Conservation (phyloP, 108 stramenopile species). For the Heterococcus sp. region DNA sequence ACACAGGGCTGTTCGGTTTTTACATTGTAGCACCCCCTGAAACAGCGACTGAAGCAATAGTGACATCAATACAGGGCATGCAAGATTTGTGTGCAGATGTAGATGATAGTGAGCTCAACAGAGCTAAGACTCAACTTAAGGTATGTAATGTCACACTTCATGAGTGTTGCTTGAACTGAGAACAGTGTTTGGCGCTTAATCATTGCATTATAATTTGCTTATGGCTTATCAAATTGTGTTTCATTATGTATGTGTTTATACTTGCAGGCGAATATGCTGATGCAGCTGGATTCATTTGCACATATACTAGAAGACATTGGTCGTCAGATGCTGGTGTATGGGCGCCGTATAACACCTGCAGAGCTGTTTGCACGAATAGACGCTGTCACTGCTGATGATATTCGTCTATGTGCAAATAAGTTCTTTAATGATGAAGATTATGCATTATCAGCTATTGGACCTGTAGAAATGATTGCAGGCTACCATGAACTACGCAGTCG, state of each 20-base stretch:
- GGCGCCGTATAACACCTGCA: constrained; percentile 92
- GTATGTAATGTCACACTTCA: too few relatives aligned
- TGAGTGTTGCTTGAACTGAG: too few relatives aligned
- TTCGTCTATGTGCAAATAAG: constrained; percentile 73
- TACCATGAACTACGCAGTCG: constrained; percentile 47
- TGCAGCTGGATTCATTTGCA: constrained; percentile 90
- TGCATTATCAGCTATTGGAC: constrained; percentile 52
- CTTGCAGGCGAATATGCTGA: constrained; percentile 93
- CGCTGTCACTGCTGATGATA: constrained; percentile 79
- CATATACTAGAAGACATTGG: constrained; percentile 98
- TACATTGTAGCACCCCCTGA: constrained; percentile 83
- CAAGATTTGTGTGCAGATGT: constrained; percentile 86
- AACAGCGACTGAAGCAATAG: neutral
- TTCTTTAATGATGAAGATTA: constrained; percentile 52
- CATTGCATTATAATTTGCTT: too few relatives aligned
- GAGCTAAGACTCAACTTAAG: constrained; percentile 76
- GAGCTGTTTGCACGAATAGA: constrained; percentile 95
- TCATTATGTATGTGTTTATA: constrained; percentile 14
- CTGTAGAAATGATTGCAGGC: constrained; percentile 37
- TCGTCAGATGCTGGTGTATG: constrained; percentile 94
- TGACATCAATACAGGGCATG: constrained; percentile 57
- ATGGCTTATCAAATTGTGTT: too few relatives aligned
- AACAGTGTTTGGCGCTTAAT: too few relatives aligned
- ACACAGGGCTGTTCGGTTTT: constrained; percentile 96
- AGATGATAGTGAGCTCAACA: constrained; percentile 64